phyloP scores from a whole-genome alignment of 208 protist species.

The Wallacemonas rigidus region DNA sequence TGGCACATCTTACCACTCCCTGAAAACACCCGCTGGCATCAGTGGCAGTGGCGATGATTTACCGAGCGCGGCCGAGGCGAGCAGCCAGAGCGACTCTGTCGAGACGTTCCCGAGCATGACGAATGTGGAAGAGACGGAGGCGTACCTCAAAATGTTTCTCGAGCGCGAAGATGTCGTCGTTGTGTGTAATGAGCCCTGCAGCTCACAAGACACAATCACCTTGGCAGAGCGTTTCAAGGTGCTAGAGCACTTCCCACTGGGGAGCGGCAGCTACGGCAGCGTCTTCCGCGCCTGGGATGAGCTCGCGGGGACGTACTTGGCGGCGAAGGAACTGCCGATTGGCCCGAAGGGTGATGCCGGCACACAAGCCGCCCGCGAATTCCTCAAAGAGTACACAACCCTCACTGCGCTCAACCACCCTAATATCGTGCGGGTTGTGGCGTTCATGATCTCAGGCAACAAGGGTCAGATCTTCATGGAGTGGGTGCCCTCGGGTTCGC shows the following conservation, averaged over 20 bases:
- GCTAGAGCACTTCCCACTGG: conserved; percentile 35
- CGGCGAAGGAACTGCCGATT: conserved; percentile 69
- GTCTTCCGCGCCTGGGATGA: conserved; percentile 70
- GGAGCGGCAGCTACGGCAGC: conserved; percentile 49
- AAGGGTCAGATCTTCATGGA: conserved; percentile 75
- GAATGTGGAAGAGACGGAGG: neutral
- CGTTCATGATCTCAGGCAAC: conserved; percentile 52
- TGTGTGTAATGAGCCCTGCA: conserved; percentile 60
- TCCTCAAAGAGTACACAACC: conserved; percentile 70
- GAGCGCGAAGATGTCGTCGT: conserved; percentile 55
- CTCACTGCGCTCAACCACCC: conserved; percentile 63
- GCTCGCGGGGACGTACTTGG: conserved; percentile 55
- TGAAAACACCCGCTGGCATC: neutral
- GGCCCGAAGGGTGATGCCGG: conserved; percentile 27
- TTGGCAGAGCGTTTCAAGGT: conserved; percentile 58
- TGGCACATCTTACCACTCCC: neutral
- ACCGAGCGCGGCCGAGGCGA: neutral
- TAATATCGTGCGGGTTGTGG: conserved; percentile 71
- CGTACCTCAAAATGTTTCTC: conserved; percentile 23
- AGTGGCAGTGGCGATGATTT: neutral
- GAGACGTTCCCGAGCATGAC: conserved; percentile 8
- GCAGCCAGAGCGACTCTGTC: neutral
- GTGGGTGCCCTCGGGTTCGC: conserved; percentile 71
- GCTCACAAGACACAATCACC: conserved; percentile 41
- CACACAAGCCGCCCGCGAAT: conserved; percentile 41